phyloP scores from a whole-genome alignment of 2,329 filamentous ascomycete genomes.

The Cladophialophora psammophila region DNA sequence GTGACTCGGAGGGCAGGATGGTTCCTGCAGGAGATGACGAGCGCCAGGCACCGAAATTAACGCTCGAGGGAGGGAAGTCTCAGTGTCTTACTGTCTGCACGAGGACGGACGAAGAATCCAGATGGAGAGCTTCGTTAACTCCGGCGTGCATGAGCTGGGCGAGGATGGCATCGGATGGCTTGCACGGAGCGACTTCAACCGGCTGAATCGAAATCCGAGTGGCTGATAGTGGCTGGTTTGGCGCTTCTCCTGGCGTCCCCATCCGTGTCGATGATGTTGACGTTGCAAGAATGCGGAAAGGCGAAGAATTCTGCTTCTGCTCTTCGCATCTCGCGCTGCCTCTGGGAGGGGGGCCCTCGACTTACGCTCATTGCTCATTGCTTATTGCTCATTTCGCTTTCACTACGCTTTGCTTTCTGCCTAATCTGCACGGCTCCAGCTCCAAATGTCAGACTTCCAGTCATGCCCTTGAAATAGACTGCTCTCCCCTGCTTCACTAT shows the following conservation, averaged over 20 bases:
- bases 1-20: not conserved
- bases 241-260: not conserved
- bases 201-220: conserved; percentile 18
- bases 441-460: not conserved
- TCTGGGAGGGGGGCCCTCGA: conserved; percentile 5
- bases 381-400: conserved; percentile 5
- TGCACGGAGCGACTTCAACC: not conserved
- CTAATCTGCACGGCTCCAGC: not conserved
- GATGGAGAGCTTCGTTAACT: conserved; percentile 3
- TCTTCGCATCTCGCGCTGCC: conserved; percentile 11
- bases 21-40: conserved; percentile 8
- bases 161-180: not conserved
- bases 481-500: not conserved
- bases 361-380: not conserved
- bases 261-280: conserved; percentile 7
- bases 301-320: conserved; percentile 6
- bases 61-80: not conserved
- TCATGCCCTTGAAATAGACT: conserved; percentile 15
- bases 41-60: conserved; percentile 20
- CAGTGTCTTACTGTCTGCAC: conserved; percentile 5
- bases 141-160: not conserved
- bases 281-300: conserved; percentile 1
- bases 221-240: not conserved
- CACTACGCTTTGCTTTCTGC: conserved; percentile 9
- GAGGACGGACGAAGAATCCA: conserved; percentile 1